Base-by-base conservation (phyloP, 108 stramenopile genomes). In the Schizochytrium sp. region DNA sequence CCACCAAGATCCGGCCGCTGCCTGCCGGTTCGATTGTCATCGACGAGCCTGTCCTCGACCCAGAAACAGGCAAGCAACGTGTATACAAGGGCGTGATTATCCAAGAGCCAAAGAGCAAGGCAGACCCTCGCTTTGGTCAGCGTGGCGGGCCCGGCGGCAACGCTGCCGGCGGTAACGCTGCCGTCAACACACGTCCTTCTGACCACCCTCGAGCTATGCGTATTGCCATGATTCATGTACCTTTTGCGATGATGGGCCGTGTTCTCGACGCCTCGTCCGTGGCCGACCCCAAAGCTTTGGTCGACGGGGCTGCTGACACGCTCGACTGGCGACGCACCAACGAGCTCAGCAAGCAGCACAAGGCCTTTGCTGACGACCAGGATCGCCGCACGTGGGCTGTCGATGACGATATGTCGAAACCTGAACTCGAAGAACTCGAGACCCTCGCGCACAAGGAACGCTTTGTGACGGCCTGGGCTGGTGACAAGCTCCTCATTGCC, bases 271-370 rank as follows among this genome's bases (percentile, higher is more conserved):
- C 48, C 76, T 47, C 45, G n/a, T n/a, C 76, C 8, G 51, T 53
- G 19, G 2, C 51, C n/a, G 76, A 83, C 48, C 76, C 76, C 23
- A 83, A 47, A 4, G n/a, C 45, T 3, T 45, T 69, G 10, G 63
- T 23, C 18, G 76, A 83, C 2, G 51, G 48, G 18, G 51, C 45
- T 53, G 12, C 19, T 4, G 76, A 83, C 19, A 83, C 19, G 12
- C 76, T 53, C 48, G 76, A 83, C 76, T 83, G 76, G 76, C 76
- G 76, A 16, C 76, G 76, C 45, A 25, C 76, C 45, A 83, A 83
- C 25, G 76, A 83, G 51, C 76, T 83, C 76, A 47, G 51, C 51
- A 83, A 83, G 19, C 44, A 45, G 76, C 12, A 21, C 48, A 53
- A 83, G 51, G 48, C 45, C n/a, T 83, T 83, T 23, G 45, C 76